phyloP scores from a whole-genome alignment of 768 basidiomycete species.

The Suillus luteus region DNA sequence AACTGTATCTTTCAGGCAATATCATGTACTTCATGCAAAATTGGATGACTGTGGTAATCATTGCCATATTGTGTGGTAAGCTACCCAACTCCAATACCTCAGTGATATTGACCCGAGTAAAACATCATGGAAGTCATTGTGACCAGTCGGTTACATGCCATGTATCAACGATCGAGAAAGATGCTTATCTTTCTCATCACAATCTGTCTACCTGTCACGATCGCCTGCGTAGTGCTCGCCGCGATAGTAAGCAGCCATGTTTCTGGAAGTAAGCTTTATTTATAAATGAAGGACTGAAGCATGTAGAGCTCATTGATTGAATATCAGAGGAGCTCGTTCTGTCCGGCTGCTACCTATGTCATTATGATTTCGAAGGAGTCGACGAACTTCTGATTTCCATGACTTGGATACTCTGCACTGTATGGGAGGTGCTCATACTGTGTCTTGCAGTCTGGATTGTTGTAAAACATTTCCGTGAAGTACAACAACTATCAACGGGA shows the following conservation, averaged over 20 bases:
- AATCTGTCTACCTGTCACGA: not conserved
- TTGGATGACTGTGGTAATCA: not conserved
- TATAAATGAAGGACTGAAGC: not conserved
- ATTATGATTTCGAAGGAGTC: not conserved
- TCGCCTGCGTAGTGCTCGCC: not conserved
- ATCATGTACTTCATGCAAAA: not conserved
- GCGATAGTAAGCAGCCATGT: not conserved
- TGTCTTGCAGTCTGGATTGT: constrained; percentile 3
- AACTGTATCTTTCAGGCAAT: not conserved
- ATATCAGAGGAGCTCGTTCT: not conserved
- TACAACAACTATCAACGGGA: not conserved
- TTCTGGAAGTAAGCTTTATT: not conserved
- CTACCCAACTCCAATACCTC: not conserved
- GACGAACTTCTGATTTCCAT: not conserved
- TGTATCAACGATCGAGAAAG: constrained; percentile 1
- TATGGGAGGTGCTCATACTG: not conserved
- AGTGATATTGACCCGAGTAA: not conserved
- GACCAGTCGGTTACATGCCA: not conserved
- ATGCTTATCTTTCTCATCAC: constrained; percentile 4
- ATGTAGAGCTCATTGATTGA: not conserved
- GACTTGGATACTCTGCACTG: not conserved
- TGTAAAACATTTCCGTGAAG: constrained; percentile 5
- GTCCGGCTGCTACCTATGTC: not conserved
- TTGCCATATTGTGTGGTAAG: not conserved
- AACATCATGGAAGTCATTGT: not conserved